Conservation (phyloP, 2,329 filamentous ascomycete genomes). For the Eutypella sp. region DNA sequence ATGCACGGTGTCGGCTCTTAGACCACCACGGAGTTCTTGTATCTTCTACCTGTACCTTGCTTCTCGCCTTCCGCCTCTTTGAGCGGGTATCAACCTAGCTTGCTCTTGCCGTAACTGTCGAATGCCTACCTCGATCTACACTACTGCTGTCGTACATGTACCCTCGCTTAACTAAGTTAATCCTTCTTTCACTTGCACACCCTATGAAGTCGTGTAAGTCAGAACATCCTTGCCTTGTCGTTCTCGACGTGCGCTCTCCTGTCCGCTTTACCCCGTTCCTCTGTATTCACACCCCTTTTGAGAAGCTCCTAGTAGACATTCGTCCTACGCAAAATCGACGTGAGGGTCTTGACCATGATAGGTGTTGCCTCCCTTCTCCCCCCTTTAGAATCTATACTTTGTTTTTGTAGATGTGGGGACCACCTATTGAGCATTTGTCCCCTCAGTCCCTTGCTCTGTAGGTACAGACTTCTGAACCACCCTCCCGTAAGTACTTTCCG, state of each 20-base stretch:
- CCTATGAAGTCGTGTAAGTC: slow-evolving; percentile 10
- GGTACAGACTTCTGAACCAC: not conserved
- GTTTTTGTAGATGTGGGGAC: not conserved
- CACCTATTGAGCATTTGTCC: not conserved
- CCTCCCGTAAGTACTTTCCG: slow-evolving; percentile 6
- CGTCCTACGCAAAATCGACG: slow-evolving; percentile 1
- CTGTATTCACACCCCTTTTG: slow-evolving; percentile 15
- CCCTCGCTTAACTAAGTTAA: not conserved
- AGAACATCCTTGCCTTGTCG: slow-evolving; percentile 19
- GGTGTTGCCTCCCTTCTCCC: not conserved
- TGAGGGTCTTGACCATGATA: not conserved
- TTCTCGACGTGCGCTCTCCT: slow-evolving; percentile 21
- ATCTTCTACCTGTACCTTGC: not conserved
- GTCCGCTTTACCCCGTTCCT: slow-evolving; percentile 17
- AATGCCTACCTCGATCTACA: not conserved
- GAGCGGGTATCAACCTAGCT: not conserved
- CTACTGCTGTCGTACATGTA: not conserved
- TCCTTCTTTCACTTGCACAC: slow-evolving; percentile 8
- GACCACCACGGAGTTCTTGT: not conserved
- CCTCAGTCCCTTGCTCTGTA: not conserved
- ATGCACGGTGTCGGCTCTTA: not conserved
- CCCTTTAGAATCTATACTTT: not conserved
- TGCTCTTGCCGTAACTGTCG: not conserved
- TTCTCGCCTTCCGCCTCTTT: not conserved
- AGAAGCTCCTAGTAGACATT: slow-evolving; percentile 8